Conservation (phyloP, 139 green algal genomes). For the Haematococcus sp. region DNA sequence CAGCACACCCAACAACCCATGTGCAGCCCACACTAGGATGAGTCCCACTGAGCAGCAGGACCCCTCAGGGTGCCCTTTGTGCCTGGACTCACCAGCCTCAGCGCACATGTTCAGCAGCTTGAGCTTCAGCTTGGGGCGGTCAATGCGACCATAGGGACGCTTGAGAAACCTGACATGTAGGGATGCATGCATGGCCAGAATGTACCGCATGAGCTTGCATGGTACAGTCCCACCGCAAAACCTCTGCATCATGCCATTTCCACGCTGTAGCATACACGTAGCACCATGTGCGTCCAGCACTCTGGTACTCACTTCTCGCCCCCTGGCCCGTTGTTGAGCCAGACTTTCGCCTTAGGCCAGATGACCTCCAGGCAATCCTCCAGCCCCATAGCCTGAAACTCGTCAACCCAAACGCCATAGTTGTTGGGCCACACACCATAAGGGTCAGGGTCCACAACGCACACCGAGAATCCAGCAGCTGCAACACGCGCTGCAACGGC, state of each 20-base stretch:
- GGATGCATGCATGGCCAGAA: neutral
- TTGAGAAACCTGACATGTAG: constrained; percentile 62
- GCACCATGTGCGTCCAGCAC: no score
- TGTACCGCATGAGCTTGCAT: neutral
- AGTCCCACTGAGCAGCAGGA: no score
- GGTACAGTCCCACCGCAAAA: no score
- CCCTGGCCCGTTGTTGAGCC: constrained; percentile 61
- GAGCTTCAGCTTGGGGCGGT: constrained; percentile 87
- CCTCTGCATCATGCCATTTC: no score
- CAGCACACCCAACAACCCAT: neutral
- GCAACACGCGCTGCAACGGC: constrained; percentile 63
- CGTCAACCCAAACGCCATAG: constrained; percentile 98
- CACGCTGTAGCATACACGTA: no score
- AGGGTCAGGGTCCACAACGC: constrained; percentile 82
- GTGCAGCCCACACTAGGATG: no score
- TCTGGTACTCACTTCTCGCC: constrained; percentile 46
- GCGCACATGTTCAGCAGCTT: constrained; percentile 81
- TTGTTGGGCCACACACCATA: constrained; percentile 92
- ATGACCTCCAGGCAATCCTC: constrained; percentile 79
- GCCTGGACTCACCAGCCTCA: constrained; percentile 49
- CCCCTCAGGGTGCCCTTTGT: no score
- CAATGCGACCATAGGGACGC: constrained; percentile 88
- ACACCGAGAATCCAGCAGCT: constrained; percentile 69
- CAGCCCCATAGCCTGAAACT: constrained; percentile 93
- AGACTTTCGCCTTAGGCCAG: constrained; percentile 87